These are phyloP conservation scores for Clonostachys rosea DNA, from an alignment of 2,329 filamentous ascomycete species.

Conservation along the genomic window DNA sequence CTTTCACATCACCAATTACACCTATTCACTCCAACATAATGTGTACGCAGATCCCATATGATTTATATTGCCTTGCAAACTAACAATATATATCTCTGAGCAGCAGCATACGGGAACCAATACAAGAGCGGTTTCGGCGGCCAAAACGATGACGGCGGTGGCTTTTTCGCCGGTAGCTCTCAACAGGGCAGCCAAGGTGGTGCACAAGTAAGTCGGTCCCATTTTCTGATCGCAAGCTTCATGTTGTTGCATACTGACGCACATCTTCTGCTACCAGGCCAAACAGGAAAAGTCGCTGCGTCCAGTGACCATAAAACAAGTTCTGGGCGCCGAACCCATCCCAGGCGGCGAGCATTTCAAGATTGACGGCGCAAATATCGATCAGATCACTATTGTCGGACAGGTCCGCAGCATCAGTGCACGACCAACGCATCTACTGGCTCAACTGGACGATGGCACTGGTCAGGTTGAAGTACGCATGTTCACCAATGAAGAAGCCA, in stretches of 20 bases:
- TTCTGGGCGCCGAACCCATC: constrained; percentile 75
- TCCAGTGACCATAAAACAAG: constrained; percentile 92
- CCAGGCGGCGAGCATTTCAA: constrained; percentile 72
- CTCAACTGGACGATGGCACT: constrained; percentile 93
- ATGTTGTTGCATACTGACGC: background rate
- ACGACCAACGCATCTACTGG: constrained; percentile 89
- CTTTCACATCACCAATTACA: constrained; percentile 2
- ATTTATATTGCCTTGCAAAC: background rate
- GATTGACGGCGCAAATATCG: constrained; percentile 72
- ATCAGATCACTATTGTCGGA: constrained; percentile 75
- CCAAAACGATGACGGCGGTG: constrained; percentile 55
- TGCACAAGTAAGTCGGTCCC: constrained; percentile 30
- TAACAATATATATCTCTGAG: constrained; percentile 3
- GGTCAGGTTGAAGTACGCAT: constrained; percentile 87
- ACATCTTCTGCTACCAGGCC: constrained; percentile 26
- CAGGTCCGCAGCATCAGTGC: constrained; percentile 83
- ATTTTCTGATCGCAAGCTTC: background rate
- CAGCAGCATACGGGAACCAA: constrained; percentile 47
- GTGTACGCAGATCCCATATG: constrained; percentile 15
- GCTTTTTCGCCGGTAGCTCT: constrained; percentile 54
- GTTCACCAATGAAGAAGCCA: constrained; percentile 65
- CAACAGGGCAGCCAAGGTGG: constrained; percentile 52
- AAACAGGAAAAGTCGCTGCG: constrained; percentile 83
- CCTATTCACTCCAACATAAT: constrained; percentile 15
- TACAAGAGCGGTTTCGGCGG: constrained; percentile 41